A percentile compares a stretch with the other conserved stretches of the same genome.
phyloP scores from a whole-genome alignment of 1,139 yeast genomes.

The Candida smagusa region DNA sequence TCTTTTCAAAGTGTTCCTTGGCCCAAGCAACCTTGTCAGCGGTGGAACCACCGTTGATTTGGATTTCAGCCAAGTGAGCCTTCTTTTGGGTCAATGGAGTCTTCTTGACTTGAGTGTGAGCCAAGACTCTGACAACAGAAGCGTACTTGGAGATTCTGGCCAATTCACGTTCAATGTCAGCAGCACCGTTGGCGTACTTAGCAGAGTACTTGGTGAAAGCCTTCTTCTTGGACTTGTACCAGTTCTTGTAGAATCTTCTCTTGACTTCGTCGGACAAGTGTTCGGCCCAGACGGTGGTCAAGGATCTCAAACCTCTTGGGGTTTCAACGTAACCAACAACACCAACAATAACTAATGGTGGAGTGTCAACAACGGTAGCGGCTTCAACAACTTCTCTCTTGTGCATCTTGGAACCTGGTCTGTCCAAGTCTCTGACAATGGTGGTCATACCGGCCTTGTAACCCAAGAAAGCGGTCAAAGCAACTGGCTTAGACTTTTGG shows the following conservation, averaged over 20 bases:
- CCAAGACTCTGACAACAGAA: conserved; percentile 96
- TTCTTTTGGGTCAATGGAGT: conserved; percentile 99
- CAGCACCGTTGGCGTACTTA: conserved; percentile 92
- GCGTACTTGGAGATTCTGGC: conserved; percentile 99
- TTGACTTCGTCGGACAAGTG: conserved; percentile 98
- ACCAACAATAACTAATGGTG: conserved; percentile 98
- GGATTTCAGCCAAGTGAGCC: conserved; percentile 99
- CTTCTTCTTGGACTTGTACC: conserved; percentile 99
- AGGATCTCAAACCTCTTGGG: conserved; percentile 99
- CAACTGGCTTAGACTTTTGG: conserved; percentile 96
- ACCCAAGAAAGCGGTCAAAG: conserved; percentile 99
- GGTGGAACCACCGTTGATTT: conserved; percentile 98
- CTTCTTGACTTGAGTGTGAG: conserved; percentile 99
- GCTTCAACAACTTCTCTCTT: conserved; percentile 99
- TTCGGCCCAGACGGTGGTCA: conserved; percentile 99
- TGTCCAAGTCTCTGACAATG: conserved; percentile 99
- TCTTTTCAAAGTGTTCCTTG: conserved; percentile 98
- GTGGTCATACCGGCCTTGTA: conserved; percentile 99
- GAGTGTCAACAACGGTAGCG: conserved; percentile 98
- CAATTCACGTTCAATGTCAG: conserved; percentile 90
- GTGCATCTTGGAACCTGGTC: conserved; percentile 99
- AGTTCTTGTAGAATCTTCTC: conserved; percentile 99
- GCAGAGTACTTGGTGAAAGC: conserved; percentile 99
- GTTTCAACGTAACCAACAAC: conserved; percentile 99
- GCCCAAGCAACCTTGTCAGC: conserved; percentile 99